Evolutionary conservation across 1,284 basidiomycete species (phyloP), one percentile per base, ranked within the genome.

Genomic region (Trichosporon sp.): DNA sequence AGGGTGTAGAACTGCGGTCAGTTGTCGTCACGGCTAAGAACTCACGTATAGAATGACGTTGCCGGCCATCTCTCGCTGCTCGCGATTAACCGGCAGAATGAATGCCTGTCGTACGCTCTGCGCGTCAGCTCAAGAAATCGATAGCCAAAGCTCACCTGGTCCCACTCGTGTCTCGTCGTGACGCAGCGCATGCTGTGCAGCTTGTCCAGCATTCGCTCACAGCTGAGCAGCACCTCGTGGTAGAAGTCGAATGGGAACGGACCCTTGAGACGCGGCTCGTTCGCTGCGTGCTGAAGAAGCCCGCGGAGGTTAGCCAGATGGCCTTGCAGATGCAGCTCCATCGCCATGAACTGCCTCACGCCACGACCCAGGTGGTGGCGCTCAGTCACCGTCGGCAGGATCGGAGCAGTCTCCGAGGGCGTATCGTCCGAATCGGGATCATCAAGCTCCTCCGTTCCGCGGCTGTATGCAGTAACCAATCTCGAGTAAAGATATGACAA

Each of bases 181-280:
- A 98, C 95, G 78, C 93, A 95, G 53, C 95, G 88, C 91, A 98
- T 96, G 75, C 91, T 92, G 80, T 98, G 96, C 69, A 99, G 84
- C 77, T 78, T 68, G 78, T 96, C 93, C 70, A 96, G 84, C 72
- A 98, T 95, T 4, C 89, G 90, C 80, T 98, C 96, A 74, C 95
- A 85, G 75, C 90, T 91, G 0, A 90, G 89, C 77, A 99, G 84
- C 68, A 98, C 90, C 8, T 89, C 88, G 7, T 91, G 89, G 78
- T 98, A 99, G 9, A 95, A 85, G 51, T 87, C 78, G 77, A 72
- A 92, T 83, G 93, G 92, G 82, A 96, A 98, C 0, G 93, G 93
- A 0, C 95, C 95, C 80, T 98, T 99, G 69, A 98, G 83, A 51
- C 96, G 90, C 2, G 95, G 95, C 78, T 99, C 96, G 77, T 96